These are phyloP conservation scores for Podila minutissima DNA, from an alignment of 192 early-diverging fungal genomes.

Conservation along the genomic window DNA sequence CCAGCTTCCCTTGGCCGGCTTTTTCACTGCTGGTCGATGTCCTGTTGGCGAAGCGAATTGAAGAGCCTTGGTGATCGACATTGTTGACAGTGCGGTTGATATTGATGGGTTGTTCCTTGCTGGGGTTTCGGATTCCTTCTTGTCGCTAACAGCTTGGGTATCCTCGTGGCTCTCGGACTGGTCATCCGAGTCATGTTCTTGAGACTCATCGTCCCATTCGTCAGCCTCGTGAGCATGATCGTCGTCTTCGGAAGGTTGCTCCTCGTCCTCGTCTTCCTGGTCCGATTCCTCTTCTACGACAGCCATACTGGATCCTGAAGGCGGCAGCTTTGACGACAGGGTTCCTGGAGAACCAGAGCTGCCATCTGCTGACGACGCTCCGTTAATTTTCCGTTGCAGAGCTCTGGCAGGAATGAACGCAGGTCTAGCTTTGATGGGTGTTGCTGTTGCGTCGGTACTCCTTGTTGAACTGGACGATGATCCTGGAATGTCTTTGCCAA, in stretches of 20 bases:
- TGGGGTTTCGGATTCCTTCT: background rate
- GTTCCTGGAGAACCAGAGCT: background rate
- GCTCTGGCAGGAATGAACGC: constrained; percentile 47
- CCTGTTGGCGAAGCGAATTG: constrained; percentile 41
- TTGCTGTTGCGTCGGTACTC: background rate
- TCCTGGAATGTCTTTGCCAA: constrained; percentile 24
- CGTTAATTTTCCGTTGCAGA: constrained; percentile 31
- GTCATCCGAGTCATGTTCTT: background rate
- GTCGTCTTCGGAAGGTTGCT: constrained; percentile 5
- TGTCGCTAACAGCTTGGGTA: background rate
- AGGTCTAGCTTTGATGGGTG: constrained; percentile 23
- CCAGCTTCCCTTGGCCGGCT: constrained; percentile 40
- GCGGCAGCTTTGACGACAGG: constrained; percentile 6
- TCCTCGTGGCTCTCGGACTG: background rate
- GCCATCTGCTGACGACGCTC: background rate
- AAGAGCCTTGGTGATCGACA: constrained; percentile 23
- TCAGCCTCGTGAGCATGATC: background rate
- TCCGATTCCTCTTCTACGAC: constrained; percentile 33
- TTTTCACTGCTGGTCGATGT: constrained; percentile 43
- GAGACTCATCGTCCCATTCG: constrained; percentile 8
- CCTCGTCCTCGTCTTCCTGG: constrained; percentile 28
- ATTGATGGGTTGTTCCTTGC: background rate
- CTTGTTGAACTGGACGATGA: background rate
- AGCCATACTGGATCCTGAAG: constrained; percentile 25
- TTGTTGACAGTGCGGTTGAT: background rate